These are phyloP conservation scores for Mortierella polycephala DNA, from an alignment of 371 early-diverging fungal genomes.

Conservation along the genomic window DNA sequence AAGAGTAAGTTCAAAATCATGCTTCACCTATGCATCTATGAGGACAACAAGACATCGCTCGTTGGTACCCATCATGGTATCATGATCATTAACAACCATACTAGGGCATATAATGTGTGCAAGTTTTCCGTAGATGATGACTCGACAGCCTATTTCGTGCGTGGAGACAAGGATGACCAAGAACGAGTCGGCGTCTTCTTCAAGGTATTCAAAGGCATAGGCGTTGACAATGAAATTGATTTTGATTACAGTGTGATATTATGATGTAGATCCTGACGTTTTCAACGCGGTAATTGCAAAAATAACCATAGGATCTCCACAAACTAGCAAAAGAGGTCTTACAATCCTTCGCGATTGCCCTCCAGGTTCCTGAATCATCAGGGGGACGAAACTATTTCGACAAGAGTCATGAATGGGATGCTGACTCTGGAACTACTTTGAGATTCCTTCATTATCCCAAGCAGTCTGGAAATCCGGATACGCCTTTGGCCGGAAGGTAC, in stretches of 20 bases:
- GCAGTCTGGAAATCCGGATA: slow-evolving; percentile 46
- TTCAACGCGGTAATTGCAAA: not conserved
- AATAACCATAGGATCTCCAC: slow-evolving; percentile 58
- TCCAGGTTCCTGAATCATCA: slow-evolving; percentile 64
- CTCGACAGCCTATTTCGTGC: slow-evolving; percentile 24
- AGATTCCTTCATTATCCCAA: slow-evolving; percentile 73
- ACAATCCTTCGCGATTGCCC: slow-evolving; percentile 70
- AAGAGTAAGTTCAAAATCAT: slow-evolving; percentile 60
- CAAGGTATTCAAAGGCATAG: slow-evolving; percentile 17
- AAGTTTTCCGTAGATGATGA: slow-evolving; percentile 59
- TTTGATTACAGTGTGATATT: not conserved
- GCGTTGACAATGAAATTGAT: too few species aligned
- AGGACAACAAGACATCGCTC: slow-evolving; percentile 15
- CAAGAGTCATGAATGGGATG: slow-evolving; percentile 62
- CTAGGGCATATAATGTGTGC: slow-evolving; percentile 69
- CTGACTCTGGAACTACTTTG: slow-evolving; percentile 59
- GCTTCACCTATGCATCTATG: not conserved
- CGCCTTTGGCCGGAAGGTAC: slow-evolving; percentile 71
- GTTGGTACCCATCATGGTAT: not conserved
- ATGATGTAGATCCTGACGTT: too few species aligned
- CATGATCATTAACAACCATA: too few species aligned
- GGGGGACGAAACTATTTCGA: slow-evolving; percentile 69
- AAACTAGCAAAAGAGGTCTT: slow-evolving; percentile 59
- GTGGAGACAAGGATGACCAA: slow-evolving; percentile 17
- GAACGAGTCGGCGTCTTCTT: slow-evolving; percentile 19